A percentile compares a stretch with the other conserved stretches of the same genome.
These are phyloP conservation scores for Cymbopogon citratus DNA, from an alignment of 176 grass and related monocot genomes.

Conservation along the genomic window DNA sequence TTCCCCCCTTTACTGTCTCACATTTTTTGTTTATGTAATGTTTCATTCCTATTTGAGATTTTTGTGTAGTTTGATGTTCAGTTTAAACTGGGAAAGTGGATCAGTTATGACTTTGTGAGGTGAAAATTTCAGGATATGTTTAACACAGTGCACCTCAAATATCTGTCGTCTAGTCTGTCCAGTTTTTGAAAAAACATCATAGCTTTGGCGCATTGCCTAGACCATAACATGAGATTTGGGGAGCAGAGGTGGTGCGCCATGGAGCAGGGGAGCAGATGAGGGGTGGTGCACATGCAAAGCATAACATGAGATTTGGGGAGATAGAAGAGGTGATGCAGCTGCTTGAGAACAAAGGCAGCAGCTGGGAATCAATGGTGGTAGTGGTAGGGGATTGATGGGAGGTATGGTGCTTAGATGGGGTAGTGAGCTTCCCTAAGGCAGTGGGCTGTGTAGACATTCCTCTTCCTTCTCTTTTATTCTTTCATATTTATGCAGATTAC, in stretches of 20 bases:
- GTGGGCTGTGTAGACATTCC: neutral
- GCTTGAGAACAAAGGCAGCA: neutral
- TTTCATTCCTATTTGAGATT: neutral
- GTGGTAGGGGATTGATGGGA: neutral
- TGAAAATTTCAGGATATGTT: neutral
- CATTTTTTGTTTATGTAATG: neutral
- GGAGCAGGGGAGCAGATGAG: neutral
- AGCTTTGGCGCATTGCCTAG: neutral
- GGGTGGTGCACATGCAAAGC: neutral
- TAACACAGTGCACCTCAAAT: neutral
- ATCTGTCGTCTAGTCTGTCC: neutral
- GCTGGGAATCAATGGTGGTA: neutral
- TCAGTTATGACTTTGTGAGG: constrained; percentile 9
- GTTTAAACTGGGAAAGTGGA: neutral
- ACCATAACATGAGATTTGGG: neutral
- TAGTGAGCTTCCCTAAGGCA: neutral
- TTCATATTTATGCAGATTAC: neutral
- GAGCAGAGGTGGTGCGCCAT: neutral
- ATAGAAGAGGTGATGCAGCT: neutral
- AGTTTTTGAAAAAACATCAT: neutral
- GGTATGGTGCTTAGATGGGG: neutral
- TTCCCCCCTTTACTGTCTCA: neutral
- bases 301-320: neutral
- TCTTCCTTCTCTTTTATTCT: neutral
- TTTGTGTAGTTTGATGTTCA: neutral